Evolutionary conservation across 192 early-diverging fungal species (phyloP).

Genomic region (Cetraspora pellucida): DNA sequence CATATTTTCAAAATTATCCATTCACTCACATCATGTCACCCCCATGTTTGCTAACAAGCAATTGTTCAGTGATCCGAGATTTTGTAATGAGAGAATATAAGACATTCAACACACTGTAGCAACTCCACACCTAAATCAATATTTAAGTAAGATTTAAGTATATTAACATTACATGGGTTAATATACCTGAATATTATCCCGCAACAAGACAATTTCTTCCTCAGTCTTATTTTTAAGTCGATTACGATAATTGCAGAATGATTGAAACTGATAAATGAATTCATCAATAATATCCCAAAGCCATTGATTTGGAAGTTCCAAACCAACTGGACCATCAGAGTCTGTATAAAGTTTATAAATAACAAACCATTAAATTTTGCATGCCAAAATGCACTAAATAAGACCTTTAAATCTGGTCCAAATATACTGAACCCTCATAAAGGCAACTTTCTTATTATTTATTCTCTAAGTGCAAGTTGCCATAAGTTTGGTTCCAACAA

Average conservation of each 20-base stretch:
- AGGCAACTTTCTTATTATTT: too few species aligned
- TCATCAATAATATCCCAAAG: constrained; percentile 99
- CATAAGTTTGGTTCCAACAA: too few species aligned
- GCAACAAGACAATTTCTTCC: constrained; percentile 79
- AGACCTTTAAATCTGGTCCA: not conserved
- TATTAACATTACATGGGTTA: not conserved
- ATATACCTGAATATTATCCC: constrained; percentile 71
- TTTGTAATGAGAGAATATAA: constrained; percentile 96
- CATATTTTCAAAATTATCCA: not conserved
- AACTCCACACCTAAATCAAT: constrained; percentile 76
- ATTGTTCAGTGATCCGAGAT: constrained; percentile 91
- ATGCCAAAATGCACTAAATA: not conserved
- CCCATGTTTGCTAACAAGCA: constrained; percentile 84
- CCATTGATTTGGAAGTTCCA: constrained; percentile 98
- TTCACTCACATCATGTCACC: constrained; percentile 72
- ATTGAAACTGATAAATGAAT: constrained; percentile 99
- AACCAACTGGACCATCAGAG: constrained; percentile 78
- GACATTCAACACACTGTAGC: constrained; percentile 94
- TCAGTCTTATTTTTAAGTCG: constrained; percentile 78
- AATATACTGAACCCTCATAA: too few species aligned
- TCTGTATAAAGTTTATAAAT: constrained; percentile 39
- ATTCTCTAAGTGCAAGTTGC: too few species aligned
- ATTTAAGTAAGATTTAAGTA: not conserved
- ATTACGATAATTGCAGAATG: constrained; percentile 93
- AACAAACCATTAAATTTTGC: too few species aligned